Base-by-base conservation (phyloP, 1,284 basidiomycete genomes). In the Puccinia brachypodii region DNA sequence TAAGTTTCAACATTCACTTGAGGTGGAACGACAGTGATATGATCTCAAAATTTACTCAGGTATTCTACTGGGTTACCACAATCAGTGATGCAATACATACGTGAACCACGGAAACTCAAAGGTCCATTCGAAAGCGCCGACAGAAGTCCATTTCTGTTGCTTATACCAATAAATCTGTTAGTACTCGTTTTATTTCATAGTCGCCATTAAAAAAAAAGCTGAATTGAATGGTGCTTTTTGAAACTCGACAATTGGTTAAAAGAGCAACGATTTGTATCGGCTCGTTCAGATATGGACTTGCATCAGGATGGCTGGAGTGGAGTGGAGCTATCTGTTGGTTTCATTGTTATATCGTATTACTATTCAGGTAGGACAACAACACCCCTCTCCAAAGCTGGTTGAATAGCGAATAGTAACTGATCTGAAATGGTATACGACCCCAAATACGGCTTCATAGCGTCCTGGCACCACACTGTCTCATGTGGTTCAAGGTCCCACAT, bases 271-370 rank as follows among this genome's bases (percentile, higher is more conserved):
- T 76, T 42, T 38, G 33, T 44, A 62, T 76, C 22, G 73, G 73
- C 36, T 76, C 73, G 31, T 76, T 76, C 47, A 76, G 73, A 64
- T 76, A 76, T 64, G 73, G 73, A 42, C 33, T 76, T 33, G 53
- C 53, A 36, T 58, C 73, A n/a, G 73, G 73, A 19, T 76, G 73
- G 73, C 31, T 76, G 28, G 56, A 76, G 47, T 76, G 53, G 56
- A 16, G 42, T 25, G 58, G 73, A n/a, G 73, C 73, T 14, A 42
- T 62, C 8, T 76, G 73, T 47, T 60, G 33, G 36, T 76, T 76
- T 25, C 73, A 76, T 28, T 60, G 56, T 25, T 76, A 76, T 19
- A 76, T 64, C 56, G 38, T 76, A 11, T 60, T 76, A 33, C 58
- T 64, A 19, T 38, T 76, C 58, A 76, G 73, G 73, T 76, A 22